Percentiles rank a stretch among this genome's conserved stretches.
Conservation (phyloP, 768 basidiomycete species). For the Leccinum broughii region DNA sequence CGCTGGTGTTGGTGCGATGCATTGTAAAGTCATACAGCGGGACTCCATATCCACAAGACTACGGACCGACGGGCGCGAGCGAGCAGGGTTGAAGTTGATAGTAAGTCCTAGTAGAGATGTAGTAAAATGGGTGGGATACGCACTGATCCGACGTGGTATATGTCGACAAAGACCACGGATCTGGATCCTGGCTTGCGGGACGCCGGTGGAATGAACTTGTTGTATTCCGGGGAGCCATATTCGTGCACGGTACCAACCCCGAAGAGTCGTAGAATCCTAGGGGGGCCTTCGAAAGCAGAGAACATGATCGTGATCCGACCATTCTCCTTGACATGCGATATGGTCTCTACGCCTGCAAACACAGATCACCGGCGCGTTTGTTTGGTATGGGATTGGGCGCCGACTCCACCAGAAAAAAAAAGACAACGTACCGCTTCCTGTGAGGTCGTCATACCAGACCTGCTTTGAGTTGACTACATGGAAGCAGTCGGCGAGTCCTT, state of each 20-base stretch:
- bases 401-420: neutral
- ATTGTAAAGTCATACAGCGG: slow-evolving; percentile 60
- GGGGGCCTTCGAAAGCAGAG: slow-evolving; percentile 60
- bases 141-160: slow-evolving; percentile 56
- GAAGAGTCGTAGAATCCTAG: slow-evolving; percentile 57
- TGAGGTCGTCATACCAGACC: slow-evolving; percentile 76
- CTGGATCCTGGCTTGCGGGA: slow-evolving; percentile 59
- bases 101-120: neutral
- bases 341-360: slow-evolving; percentile 52
- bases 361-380: neutral
- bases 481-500: slow-evolving; percentile 65
- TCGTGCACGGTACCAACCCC: slow-evolving; percentile 62
- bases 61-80: no score
- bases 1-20: slow-evolving; percentile 54
- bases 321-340: slow-evolving; percentile 64
- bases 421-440: slow-evolving; percentile 55
- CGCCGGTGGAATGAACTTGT: slow-evolving; percentile 47
- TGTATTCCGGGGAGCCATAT: slow-evolving; percentile 62
- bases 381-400: neutral
- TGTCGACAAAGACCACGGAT: slow-evolving; percentile 57
- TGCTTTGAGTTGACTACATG: slow-evolving; percentile 52
- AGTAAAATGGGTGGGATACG: slow-evolving; percentile 6
- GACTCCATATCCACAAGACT: slow-evolving; percentile 71
- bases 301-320: slow-evolving; percentile 65
- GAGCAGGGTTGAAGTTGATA: no score